Percentiles rank a stretch among this genome's conserved stretches.
phyloP scores from a whole-genome alignment of 2,329 filamentous ascomycete species.

The Pestalotiopsis sp. region DNA sequence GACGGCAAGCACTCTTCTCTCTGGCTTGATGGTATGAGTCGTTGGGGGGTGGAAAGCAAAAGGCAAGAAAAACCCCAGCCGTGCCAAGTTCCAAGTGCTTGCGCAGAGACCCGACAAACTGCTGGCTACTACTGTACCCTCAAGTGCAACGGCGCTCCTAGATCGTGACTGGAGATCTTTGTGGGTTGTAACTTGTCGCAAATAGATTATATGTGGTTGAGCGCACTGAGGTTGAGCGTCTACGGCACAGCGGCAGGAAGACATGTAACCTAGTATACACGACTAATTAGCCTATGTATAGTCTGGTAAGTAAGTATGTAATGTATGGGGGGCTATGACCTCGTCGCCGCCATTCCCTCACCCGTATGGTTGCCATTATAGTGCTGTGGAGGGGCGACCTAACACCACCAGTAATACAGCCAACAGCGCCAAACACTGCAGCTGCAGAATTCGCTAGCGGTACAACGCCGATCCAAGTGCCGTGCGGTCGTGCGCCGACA shows the following conservation, averaged over 20 bases:
- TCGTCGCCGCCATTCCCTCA: background rate
- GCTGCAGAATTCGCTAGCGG: too few species aligned
- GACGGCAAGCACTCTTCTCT: background rate
- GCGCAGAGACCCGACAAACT: background rate
- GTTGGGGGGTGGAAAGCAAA: background rate
- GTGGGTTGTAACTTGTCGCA: background rate
- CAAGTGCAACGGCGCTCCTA: background rate
- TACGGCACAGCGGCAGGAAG: too few species aligned
- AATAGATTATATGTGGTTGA: background rate
- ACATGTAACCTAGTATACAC: too few species aligned
- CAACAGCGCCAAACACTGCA: too few species aligned
- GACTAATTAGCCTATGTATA: background rate
- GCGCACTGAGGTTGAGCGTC: too few species aligned
- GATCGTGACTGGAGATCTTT: background rate
- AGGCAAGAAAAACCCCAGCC: background rate
- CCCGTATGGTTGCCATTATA: background rate
- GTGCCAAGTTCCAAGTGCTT: background rate
- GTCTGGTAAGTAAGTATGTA: background rate
- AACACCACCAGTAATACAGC: too few species aligned
- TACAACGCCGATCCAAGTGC: too few species aligned
- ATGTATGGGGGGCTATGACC: background rate
- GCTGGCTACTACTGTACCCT: background rate
- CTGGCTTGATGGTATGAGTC: background rate
- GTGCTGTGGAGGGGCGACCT: background rate
- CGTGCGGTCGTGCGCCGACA: too few species aligned